Percentiles rank a stretch among this genome's conserved stretches.
Evolutionary conservation across 2,329 filamentous ascomycete species (phyloP).

Genomic region (Capronia epimyces): DNA sequence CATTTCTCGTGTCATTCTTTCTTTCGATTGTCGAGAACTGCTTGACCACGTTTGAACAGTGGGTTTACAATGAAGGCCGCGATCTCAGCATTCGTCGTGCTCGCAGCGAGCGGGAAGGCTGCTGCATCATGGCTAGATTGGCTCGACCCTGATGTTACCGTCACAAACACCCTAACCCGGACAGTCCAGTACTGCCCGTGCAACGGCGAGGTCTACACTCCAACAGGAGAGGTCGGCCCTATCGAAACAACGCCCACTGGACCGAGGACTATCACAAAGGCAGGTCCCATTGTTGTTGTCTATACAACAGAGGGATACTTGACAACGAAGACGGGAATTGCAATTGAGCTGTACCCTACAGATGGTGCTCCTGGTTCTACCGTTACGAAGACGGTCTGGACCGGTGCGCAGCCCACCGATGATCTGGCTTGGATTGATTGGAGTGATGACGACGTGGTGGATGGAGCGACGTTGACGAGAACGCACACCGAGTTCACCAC

Average conservation of each 20-base stretch:
- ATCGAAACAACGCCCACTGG: slow-evolving; percentile 1
- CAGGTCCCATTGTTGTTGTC: slow-evolving; percentile 48
- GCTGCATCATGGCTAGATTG: slow-evolving; percentile 17
- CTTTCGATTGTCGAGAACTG: not conserved
- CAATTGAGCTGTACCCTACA: slow-evolving; percentile 12
- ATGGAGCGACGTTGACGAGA: slow-evolving; percentile 13
- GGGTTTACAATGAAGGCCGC: slow-evolving; percentile 16
- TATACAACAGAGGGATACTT: slow-evolving; percentile 20
- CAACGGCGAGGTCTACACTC: slow-evolving; percentile 16
- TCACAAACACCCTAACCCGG: slow-evolving; percentile 19
- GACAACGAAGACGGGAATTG: slow-evolving; percentile 19
- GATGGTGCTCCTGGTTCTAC: slow-evolving; percentile 1
- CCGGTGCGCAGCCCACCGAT: slow-evolving; percentile 13
- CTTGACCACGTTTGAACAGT: not conserved
- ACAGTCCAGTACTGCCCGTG: slow-evolving; percentile 18
- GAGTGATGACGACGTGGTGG: slow-evolving; percentile 4
- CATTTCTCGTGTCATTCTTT: not conserved
- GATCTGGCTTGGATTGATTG: slow-evolving; percentile 18
- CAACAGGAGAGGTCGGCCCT: slow-evolving; percentile 2
- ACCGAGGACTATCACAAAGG: slow-evolving; percentile 14
- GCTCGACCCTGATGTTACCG: slow-evolving; percentile 13
- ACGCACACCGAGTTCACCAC: slow-evolving; percentile 15
- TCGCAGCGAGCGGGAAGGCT: slow-evolving; percentile 11
- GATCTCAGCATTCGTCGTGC: slow-evolving; percentile 11
- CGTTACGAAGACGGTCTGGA: slow-evolving; percentile 19